Evolutionary conservation across 306 rosid genomes (phyloP).

Genomic region (Citrullus amarus): DNA sequence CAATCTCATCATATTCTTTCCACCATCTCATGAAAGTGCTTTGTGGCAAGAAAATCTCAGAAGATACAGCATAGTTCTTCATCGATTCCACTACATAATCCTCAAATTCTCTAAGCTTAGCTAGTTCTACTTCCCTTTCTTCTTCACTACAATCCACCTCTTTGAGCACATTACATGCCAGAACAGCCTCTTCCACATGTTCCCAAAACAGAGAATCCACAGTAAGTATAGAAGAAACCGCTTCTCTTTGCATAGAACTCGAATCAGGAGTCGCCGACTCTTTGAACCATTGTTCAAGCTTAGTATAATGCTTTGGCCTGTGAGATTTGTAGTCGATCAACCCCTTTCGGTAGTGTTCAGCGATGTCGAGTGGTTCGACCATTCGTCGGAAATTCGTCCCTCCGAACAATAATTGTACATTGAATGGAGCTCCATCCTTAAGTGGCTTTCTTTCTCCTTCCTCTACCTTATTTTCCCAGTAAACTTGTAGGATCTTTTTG

Average conservation of each 20-base stretch:
- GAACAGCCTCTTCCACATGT: slow-evolving; percentile 48
- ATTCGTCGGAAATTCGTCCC: slow-evolving; percentile 50
- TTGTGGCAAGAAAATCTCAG: slow-evolving; percentile 41
- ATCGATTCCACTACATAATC: slow-evolving; percentile 23
- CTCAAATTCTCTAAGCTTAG: slow-evolving; percentile 31
- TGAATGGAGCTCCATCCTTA: slow-evolving; percentile 17
- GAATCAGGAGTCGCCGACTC: neutral
- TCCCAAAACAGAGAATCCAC: slow-evolving; percentile 78
- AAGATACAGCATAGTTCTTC: slow-evolving; percentile 28
- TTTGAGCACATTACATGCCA: slow-evolving; percentile 14
- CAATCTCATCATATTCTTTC: slow-evolving; percentile 19
- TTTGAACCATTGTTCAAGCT: slow-evolving; percentile 26
- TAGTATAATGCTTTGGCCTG: slow-evolving; percentile 28
- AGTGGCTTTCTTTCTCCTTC: slow-evolving; percentile 39
- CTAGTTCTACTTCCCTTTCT: slow-evolving; percentile 4
- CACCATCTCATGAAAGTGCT: slow-evolving; percentile 74
- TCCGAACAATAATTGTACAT: slow-evolving; percentile 22
- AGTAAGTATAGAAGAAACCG: slow-evolving; percentile 27
- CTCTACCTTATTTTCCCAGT: slow-evolving; percentile 40
- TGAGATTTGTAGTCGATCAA: neutral
- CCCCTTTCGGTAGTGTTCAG: slow-evolving; percentile 23
- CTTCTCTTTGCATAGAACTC: neutral
- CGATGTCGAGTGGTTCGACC: slow-evolving; percentile 55
- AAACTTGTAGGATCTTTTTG: slow-evolving; percentile 22
- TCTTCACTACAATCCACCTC: neutral